Conservation (phyloP, 768 basidiomycete species). For the Kwoniella sp. region DNA sequence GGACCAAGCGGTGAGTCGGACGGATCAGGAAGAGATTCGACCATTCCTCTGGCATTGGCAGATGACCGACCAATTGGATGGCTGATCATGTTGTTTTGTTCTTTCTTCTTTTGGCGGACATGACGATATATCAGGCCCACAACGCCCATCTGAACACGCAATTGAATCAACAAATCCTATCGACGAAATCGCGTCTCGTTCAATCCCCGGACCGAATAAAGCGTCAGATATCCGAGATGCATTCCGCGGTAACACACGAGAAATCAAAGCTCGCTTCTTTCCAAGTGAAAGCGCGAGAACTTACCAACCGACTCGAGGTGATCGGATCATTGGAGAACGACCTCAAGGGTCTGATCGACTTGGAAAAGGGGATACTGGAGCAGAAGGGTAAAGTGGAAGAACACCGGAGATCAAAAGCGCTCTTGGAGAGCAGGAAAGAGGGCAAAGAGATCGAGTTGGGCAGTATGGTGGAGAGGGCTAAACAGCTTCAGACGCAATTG, state of each 20-base stretch:
- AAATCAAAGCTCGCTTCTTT: constrained; percentile 67
- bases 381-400: constrained; percentile 22
- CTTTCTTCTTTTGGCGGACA: no score
- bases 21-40: not conserved
- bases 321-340: constrained; percentile 72
- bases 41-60: not conserved
- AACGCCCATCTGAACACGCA: constrained; percentile 66
- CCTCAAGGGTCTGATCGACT: constrained; percentile 41
- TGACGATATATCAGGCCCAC: no score
- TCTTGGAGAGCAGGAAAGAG: constrained; percentile 68
- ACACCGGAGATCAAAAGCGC: constrained; percentile 70
- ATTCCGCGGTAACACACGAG: constrained; percentile 68
- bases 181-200: constrained; percentile 75
- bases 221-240: constrained; percentile 78
- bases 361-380: constrained; percentile 40
- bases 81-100: no score
- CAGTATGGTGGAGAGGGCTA: constrained; percentile 68
- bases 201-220: constrained; percentile 89
- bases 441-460: constrained; percentile 72
- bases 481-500: constrained; percentile 82
- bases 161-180: constrained; percentile 65
- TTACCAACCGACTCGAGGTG: constrained; percentile 72
- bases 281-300: constrained; percentile 75
- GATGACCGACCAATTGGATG: no score
- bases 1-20: constrained; percentile 64